Conservation (phyloP, 2,329 filamentous ascomycete species). For the Cryoendolithus antarcticus region DNA sequence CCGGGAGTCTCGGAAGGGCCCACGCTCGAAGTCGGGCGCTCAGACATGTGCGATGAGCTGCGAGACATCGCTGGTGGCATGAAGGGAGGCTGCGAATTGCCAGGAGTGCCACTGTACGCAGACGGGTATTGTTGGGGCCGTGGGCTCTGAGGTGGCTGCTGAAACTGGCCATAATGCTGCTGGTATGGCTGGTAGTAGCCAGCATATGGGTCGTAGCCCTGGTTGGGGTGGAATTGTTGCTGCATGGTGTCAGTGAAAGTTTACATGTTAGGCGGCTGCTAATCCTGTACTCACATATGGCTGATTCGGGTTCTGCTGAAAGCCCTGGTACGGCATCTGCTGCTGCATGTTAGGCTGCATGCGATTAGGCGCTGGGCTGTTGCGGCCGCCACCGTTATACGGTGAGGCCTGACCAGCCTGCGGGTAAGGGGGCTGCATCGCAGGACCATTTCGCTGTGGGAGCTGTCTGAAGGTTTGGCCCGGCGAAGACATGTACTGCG, state of each 20-base stretch:
- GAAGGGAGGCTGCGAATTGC: constrained; percentile 38
- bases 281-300: constrained; percentile 8
- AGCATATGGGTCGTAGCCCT: constrained; percentile 32
- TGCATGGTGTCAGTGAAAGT: constrained; percentile 30
- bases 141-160: constrained; percentile 32
- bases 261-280: constrained; percentile 40
- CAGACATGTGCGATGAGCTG: constrained; percentile 64
- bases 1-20: constrained; percentile 40
- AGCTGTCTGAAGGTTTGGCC: constrained; percentile 39
- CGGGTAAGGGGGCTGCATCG: constrained; percentile 36
- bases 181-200: constrained; percentile 34
- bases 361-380: constrained; percentile 44
- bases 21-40: constrained; percentile 47
- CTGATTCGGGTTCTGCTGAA: constrained; percentile 45
- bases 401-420: constrained; percentile 25
- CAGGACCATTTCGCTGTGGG: constrained; percentile 37
- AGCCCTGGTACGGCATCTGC: constrained; percentile 51
- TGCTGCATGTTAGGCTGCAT: constrained; percentile 56
- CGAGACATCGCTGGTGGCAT: constrained; percentile 65
- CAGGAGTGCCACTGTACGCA: constrained; percentile 35
- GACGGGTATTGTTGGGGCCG: constrained; percentile 31
- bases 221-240: background rate
- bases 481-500: constrained; percentile 40
- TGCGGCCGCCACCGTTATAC: constrained; percentile 40
- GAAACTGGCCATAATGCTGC: constrained; percentile 36